Evolutionary conservation across 495 filamentous ascomycete species (phyloP).

Genomic region (Penicillium malachiteum): DNA sequence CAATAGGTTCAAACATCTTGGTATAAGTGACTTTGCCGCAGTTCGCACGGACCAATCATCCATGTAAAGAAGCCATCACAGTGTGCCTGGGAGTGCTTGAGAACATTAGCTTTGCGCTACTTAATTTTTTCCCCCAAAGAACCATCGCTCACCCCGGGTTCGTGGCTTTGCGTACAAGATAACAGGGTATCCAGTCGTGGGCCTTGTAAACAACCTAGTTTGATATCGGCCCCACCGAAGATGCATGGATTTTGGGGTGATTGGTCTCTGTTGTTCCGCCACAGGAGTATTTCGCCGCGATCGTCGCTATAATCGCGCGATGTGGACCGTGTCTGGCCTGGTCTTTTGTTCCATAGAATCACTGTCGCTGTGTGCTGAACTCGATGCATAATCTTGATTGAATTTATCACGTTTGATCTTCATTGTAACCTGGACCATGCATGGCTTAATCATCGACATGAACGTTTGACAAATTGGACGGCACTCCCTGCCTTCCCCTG

Average conservation of each 20-base stretch:
- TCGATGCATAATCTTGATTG: conserved; percentile 2
- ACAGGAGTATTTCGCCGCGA: neutral
- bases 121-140: neutral
- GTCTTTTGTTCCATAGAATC: neutral
- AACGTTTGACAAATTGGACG: conserved; percentile 1
- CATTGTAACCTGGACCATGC: neutral
- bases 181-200: neutral
- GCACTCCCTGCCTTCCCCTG: too few relatives aligned
- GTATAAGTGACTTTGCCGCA: neutral
- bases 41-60: neutral
- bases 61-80: neutral
- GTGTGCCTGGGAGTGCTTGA: neutral
- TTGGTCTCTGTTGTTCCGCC: neutral
- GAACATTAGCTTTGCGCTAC: neutral
- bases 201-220: neutral
- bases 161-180: neutral
- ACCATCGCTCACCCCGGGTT: neutral
- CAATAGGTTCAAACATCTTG: neutral
- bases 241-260: neutral
- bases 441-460: neutral
- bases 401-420: neutral
- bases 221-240: neutral
- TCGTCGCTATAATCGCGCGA: conserved; percentile 3
- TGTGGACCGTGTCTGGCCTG: conserved; percentile 1
- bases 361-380: neutral